Percentiles rank a stretch among this genome's conserved stretches.
These are phyloP conservation scores for Nicotiana benthamiana DNA, from an alignment of 257 asterid genomes.

Conservation along the genomic window DNA sequence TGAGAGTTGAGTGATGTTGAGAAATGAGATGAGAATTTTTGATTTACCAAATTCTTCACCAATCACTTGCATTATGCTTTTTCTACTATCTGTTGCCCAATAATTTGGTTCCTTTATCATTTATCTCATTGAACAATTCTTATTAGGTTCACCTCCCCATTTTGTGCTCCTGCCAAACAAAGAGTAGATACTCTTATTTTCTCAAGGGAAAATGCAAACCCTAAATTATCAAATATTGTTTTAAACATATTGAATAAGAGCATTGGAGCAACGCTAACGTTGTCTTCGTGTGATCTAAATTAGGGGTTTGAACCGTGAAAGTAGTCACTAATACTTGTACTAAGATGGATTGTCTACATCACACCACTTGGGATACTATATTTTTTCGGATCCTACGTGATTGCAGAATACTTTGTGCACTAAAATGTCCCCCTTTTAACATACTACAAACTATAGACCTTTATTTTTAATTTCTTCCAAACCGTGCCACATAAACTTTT, in stretches of 20 bases:
- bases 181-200: not conserved
- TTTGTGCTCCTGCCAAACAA: not conserved
- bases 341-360: no score
- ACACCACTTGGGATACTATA: no score
- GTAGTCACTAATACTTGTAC: no score
- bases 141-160: conserved; percentile 4
- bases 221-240: no score
- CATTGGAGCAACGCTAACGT: no score
- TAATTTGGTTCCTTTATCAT: not conserved
- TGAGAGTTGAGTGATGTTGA: conserved; percentile 60
- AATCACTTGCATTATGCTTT: not conserved
- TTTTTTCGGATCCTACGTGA: no score
- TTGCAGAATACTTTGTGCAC: no score
- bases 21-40: conserved; percentile 39
- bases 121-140: not conserved
- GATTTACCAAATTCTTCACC: conserved; percentile 19
- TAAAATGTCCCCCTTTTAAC: no score
- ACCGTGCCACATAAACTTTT: not conserved
- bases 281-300: no score
- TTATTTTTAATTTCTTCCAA: not conserved
- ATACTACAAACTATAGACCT: not conserved
- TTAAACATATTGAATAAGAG: no score
- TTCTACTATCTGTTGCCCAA: conserved; percentile 9
- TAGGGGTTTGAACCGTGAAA: no score
- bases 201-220: not conserved